Conservation (phyloP, 2,329 filamentous ascomycete genomes). For the Ustulina deusta region DNA sequence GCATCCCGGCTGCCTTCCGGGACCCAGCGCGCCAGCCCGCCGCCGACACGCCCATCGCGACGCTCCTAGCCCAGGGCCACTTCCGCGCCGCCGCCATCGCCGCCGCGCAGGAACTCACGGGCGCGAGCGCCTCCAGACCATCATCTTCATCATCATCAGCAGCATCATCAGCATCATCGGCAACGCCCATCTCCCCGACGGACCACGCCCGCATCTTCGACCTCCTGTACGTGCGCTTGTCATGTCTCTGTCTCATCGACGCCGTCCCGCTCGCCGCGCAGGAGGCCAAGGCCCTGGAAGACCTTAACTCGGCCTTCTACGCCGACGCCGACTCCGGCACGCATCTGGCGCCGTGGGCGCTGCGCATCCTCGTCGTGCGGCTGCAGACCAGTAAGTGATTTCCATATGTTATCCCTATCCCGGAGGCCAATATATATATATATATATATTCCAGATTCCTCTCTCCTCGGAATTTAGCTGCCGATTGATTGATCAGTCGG, state of each 20-base stretch:
- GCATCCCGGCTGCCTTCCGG: slow-evolving; percentile 74
- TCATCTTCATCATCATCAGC: too few species aligned
- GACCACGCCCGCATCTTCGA: slow-evolving; percentile 77
- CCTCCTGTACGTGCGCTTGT: slow-evolving; percentile 83
- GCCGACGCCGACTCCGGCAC: slow-evolving; percentile 63
- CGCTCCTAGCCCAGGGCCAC: slow-evolving; percentile 77
- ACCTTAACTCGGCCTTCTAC: slow-evolving; percentile 70
- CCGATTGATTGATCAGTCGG: background rate
- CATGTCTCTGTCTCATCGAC: slow-evolving; percentile 83
- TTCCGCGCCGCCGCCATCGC: slow-evolving; percentile 83
- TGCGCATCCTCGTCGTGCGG: slow-evolving; percentile 84
- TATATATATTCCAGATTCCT: too few species aligned
- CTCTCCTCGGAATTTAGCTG: background rate
- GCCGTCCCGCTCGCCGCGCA: slow-evolving; percentile 76
- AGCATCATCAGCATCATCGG: slow-evolving; percentile 51
- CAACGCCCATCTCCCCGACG: slow-evolving; percentile 58
- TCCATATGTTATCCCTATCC: background rate
- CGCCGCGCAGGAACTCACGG: slow-evolving; percentile 71
- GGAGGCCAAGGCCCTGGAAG: slow-evolving; percentile 73
- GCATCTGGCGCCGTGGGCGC: slow-evolving; percentile 86
- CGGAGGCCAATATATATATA: too few species aligned
- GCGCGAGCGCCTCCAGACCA: too few species aligned
- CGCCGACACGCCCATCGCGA: slow-evolving; percentile 72
- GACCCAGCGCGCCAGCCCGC: slow-evolving; percentile 73
- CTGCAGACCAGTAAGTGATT: slow-evolving; percentile 71